Conservation (phyloP, 345 rosid genomes). For the Cardiospermum halicacabum region DNA sequence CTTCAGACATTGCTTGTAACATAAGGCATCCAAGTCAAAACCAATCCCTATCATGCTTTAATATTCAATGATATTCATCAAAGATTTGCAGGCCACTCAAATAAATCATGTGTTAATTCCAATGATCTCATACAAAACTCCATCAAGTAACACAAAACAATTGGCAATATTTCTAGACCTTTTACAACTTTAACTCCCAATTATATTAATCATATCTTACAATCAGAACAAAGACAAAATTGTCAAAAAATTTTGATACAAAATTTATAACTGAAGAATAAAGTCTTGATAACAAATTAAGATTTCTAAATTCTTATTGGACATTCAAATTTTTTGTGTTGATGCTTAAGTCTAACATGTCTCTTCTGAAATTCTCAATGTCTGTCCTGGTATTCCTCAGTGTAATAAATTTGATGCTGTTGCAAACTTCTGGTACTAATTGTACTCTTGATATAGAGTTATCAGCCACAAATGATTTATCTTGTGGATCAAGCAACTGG, state of each 20-base stretch:
- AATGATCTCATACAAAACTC: not conserved
- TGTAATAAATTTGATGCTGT: not conserved
- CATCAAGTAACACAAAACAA: not conserved
- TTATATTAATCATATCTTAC: too few relatives aligned
- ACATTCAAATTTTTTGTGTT: not conserved
- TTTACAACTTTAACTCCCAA: not conserved
- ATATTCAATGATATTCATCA: not conserved
- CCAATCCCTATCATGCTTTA: not conserved
- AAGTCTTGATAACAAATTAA: too few relatives aligned
- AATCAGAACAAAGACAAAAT: too few relatives aligned
- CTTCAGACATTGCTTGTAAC: not conserved
- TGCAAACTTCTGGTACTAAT: not conserved
- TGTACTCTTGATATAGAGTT: conserved; percentile 32
- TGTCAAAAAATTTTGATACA: too few relatives aligned
- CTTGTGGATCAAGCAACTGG: conserved; percentile 27
- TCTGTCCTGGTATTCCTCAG: conserved; percentile 13
- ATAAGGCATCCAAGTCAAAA: not conserved
- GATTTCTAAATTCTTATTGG: too few relatives aligned
- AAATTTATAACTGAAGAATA: too few relatives aligned
- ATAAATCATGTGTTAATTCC: not conserved
- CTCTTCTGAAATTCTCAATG: not conserved
- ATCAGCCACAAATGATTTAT: conserved; percentile 10
- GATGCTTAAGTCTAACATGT: not conserved
- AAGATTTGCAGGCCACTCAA: conserved; percentile 6
- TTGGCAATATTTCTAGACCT: not conserved